Conservation (phyloP, 768 basidiomycete species). For the Leccinum subtestaceum region DNA sequence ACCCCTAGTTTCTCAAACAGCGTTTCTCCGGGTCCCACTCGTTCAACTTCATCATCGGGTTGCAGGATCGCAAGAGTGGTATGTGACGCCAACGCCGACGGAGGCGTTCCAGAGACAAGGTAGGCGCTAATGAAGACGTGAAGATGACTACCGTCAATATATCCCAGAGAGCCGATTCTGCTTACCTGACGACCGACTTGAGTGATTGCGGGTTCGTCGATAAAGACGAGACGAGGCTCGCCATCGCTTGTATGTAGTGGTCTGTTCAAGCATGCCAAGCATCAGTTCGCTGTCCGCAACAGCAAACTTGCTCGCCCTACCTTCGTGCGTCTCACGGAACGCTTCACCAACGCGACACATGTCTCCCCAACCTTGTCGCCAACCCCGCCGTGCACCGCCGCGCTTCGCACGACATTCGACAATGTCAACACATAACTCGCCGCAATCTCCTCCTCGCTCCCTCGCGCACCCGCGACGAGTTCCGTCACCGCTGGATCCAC, state of each 20-base stretch:
- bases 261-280: slow-evolving; percentile 40
- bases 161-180: slow-evolving; percentile 26
- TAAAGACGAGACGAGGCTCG: slow-evolving; percentile 59
- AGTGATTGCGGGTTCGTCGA: slow-evolving; percentile 62
- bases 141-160: neutral
- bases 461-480: slow-evolving; percentile 59
- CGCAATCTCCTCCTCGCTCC: slow-evolving; percentile 67
- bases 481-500: slow-evolving; percentile 96
- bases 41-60: slow-evolving; percentile 38
- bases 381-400: slow-evolving; percentile 57
- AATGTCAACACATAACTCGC: slow-evolving; percentile 75
- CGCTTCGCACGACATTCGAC: slow-evolving; percentile 69
- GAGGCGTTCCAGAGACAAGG: slow-evolving; percentile 66
- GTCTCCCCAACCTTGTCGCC: slow-evolving; percentile 72
- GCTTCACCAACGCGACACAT: slow-evolving; percentile 81
- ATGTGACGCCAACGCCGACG: slow-evolving; percentile 59
- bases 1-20: slow-evolving; percentile 65
- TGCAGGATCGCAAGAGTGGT: slow-evolving; percentile 57
- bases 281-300: neutral
- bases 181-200: slow-evolving; percentile 60
- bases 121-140: slow-evolving; percentile 43
- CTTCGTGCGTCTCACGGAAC: slow-evolving; percentile 70
- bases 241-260: slow-evolving; percentile 64
- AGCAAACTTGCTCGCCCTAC: slow-evolving; percentile 32
- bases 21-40: slow-evolving; percentile 29